Evolutionary conservation across 352 stramenopile genomes (phyloP), one percentile per base, ranked within the genome.

Genomic region (Pythium phragmitis): DNA sequence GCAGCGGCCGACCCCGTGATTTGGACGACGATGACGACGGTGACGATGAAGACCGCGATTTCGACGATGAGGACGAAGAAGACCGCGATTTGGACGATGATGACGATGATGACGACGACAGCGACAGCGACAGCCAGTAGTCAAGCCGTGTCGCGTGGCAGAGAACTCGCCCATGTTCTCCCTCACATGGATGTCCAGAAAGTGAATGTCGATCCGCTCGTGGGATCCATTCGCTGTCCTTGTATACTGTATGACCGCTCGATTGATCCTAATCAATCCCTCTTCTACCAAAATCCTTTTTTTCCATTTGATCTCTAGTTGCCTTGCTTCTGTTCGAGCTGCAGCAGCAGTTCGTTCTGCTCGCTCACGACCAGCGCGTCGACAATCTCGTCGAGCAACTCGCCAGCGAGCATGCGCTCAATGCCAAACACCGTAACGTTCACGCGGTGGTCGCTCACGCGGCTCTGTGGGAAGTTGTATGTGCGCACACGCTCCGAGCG

Each of bases 381-480:
- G n/a, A 92, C 83, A 47, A 98, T 96, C 8, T 95, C 88, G 66
- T 97, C 88, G n/a, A 98, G 67, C 28, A 91, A 59, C 60, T 96
- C 84, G 9, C 92, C 92, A 36, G 80, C 80, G 53, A 98, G 75
- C 86, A 98, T 96, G 33, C 82, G 79, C 34, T 97, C 89, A 57
- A 97, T 96, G 36, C 91, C 91, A 62, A 83, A 92, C 2, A 92
- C 74, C 4, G 89, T 97, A 33, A 97, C 66, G 57, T 94, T 91
- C 36, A 98, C 92, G 63, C 96, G 87, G 79, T 99, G 96, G 75
- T 99, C 96, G 47, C 91, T 98, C 54, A 99, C 88, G 50, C 96
- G 89, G 78, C 97, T 97, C 68, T 99, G 96, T 4, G 91, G 87
- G 65, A 96, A 99, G 78, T 99, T 99, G 87, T 99, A 99, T 26